phyloP scores from a whole-genome alignment of 2,329 filamentous ascomycete species.

The Coniosporium tulheliwenetii region DNA sequence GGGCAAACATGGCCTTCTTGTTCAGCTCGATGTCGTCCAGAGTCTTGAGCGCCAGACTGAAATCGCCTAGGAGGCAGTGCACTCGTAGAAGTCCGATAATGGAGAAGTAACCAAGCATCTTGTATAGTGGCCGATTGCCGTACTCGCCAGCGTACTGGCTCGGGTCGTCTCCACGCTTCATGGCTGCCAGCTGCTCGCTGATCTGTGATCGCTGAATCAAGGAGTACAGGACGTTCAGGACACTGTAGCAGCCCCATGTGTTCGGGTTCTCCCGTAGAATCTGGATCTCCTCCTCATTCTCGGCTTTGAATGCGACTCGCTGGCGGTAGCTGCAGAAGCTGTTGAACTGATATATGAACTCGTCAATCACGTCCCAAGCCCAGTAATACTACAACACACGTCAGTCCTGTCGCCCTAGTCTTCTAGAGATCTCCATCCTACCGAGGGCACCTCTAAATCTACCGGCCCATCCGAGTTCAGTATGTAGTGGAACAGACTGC shows the following conservation, averaged over 20 bases:
- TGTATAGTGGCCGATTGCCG: conserved; percentile 83
- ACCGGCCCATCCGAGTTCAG: conserved; percentile 98
- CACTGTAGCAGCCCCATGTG: conserved; percentile 98
- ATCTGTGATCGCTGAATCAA: conserved; percentile 98
- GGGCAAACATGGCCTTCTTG: conserved; percentile 99
- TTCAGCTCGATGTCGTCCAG: conserved; percentile 99
- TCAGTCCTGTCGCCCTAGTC: conserved; percentile 1
- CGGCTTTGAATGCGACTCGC: conserved; percentile 74
- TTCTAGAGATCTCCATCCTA: conserved; percentile 33
- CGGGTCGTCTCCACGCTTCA: conserved; percentile 87
- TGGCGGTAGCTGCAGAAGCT: conserved; percentile 96
- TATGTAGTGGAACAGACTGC: conserved; percentile 98
- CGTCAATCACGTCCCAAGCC: conserved; percentile 99
- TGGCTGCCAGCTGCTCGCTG: conserved; percentile 87
- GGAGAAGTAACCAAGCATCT: conserved; percentile 98
- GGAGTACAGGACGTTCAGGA: conserved; percentile 97
- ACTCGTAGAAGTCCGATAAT: conserved; percentile 95
- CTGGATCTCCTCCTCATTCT: conserved; percentile 62
- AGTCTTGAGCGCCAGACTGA: conserved; percentile 95
- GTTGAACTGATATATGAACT: conserved; percentile 99
- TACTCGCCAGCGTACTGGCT: conserved; percentile 85
- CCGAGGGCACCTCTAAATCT: conserved; percentile 89
- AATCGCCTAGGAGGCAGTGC: conserved; percentile 92
- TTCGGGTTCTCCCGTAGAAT: conserved; percentile 92
- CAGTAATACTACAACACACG: conserved; percentile 64